phyloP scores from a whole-genome alignment of 1,139 yeast genomes.

The Nakaseomyces nivariensis region DNA sequence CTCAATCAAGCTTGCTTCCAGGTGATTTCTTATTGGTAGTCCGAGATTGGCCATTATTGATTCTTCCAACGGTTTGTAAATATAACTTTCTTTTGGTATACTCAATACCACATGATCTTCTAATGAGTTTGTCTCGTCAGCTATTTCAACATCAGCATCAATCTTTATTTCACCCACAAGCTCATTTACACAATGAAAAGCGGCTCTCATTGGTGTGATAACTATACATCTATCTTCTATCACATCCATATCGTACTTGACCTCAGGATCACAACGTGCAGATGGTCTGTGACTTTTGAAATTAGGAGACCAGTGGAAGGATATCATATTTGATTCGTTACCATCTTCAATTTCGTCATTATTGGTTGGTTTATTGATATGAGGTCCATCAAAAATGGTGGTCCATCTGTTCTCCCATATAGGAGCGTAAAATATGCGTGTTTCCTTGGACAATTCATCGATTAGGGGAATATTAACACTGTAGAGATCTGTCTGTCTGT shows the following conservation, averaged over 20 bases:
- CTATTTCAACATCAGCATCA: background rate
- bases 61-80: constrained; percentile 44
- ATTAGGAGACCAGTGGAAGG: constrained; percentile 77
- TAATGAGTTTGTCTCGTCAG: background rate
- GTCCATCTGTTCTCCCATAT: constrained; percentile 74
- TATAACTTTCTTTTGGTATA: constrained; percentile 38
- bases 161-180: constrained; percentile 45
- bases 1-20: constrained; percentile 8
- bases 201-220: constrained; percentile 78
- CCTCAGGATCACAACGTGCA: constrained; percentile 39
- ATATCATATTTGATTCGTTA: constrained; percentile 33
- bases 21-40: constrained; percentile 11
- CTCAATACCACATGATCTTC: constrained; percentile 17
- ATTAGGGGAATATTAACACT: constrained; percentile 76
- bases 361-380: constrained; percentile 15
- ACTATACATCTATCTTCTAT: constrained; percentile 43
- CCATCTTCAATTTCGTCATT: constrained; percentile 38
- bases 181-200: constrained; percentile 47
- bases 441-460: constrained; percentile 39
- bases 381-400: constrained; percentile 40
- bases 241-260: constrained; percentile 35
- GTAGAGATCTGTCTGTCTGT: constrained; percentile 53
- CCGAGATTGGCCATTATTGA: constrained; percentile 33
- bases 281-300: constrained; percentile 58
- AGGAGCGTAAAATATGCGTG: constrained; percentile 65